Conservation (phyloP, 352 stramenopile genomes). For the Paralagenidium karlingii region DNA sequence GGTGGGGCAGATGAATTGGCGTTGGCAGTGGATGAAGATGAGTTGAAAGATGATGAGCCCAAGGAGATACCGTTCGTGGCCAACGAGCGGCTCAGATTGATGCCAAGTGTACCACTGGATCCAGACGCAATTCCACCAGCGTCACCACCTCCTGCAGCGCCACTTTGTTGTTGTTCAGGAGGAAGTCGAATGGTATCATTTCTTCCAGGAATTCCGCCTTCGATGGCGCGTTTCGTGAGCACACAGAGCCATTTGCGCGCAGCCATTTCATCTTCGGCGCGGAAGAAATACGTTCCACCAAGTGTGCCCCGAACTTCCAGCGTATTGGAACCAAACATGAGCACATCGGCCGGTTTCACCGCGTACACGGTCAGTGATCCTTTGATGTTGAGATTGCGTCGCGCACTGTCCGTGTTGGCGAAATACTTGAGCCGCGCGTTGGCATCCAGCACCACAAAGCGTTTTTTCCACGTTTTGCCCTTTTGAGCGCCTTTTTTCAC, state of each 20-base stretch:
- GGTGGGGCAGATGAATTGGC: constrained; percentile 6
- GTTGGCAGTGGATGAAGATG: constrained; percentile 1
- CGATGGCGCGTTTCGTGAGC: constrained; percentile 70
- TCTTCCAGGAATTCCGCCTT: constrained; percentile 30
- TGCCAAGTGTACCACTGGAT: no score
- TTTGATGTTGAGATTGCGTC: constrained; percentile 69
- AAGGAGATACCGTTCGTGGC: no score
- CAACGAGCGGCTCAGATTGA: no score
- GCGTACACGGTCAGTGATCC: constrained; percentile 60
- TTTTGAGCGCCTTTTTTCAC: constrained; percentile 64
- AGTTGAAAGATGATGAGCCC: no score
- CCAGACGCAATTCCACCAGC: no score
- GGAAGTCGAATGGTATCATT: no score
- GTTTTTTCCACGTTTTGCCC: constrained; percentile 77
- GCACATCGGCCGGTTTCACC: constrained; percentile 54
- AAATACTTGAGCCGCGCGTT: constrained; percentile 73
- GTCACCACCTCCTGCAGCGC: no score
- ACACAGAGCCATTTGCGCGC: constrained; percentile 71
- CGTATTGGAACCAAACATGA: constrained; percentile 64
- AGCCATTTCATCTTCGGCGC: constrained; percentile 60
- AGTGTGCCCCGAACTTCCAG: constrained; percentile 62
- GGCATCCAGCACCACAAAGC: constrained; percentile 58
- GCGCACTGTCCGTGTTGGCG: constrained; percentile 59
- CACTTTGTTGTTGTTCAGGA: no score
- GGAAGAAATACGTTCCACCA: constrained; percentile 73